Conservation (phyloP, 2,329 filamentous ascomycete genomes). For the Zymoseptoria pseudotritici region DNA sequence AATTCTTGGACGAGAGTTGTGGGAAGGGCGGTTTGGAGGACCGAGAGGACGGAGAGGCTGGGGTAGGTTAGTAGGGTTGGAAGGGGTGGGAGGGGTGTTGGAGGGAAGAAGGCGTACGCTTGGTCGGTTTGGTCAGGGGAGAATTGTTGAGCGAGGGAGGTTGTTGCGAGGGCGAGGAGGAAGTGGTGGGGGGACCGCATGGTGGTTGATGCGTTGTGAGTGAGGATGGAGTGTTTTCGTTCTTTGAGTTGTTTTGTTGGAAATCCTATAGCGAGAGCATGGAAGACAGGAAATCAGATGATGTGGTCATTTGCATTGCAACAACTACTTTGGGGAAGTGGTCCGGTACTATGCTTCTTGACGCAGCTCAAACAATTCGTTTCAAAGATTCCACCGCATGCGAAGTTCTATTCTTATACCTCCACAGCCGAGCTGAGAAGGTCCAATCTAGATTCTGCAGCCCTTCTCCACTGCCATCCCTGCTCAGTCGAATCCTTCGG, state of each 20-base stretch:
- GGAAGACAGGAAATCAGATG: not conserved
- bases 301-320: not conserved
- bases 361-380: not conserved
- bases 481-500: not conserved
- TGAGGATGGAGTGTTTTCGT: too few species aligned
- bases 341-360: too few species aligned
- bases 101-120: not conserved
- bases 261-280: not conserved
- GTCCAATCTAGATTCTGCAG: not conserved
- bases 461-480: not conserved
- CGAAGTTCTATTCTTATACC: not conserved
- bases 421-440: not conserved
- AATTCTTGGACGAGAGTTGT: constrained; percentile 33
- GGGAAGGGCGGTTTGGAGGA: constrained; percentile 41
- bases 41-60: constrained; percentile 34
- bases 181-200: not conserved
- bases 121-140: not conserved
- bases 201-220: not conserved
- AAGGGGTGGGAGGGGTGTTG: not conserved
- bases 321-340: not conserved
- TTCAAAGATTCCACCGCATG: not conserved
- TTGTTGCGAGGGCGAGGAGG: not conserved
- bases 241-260: too few species aligned
- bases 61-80: not conserved
- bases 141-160: not conserved